Conservation (phyloP, 1,284 basidiomycete species). For the Austroboletus novae-zelandiae region DNA sequence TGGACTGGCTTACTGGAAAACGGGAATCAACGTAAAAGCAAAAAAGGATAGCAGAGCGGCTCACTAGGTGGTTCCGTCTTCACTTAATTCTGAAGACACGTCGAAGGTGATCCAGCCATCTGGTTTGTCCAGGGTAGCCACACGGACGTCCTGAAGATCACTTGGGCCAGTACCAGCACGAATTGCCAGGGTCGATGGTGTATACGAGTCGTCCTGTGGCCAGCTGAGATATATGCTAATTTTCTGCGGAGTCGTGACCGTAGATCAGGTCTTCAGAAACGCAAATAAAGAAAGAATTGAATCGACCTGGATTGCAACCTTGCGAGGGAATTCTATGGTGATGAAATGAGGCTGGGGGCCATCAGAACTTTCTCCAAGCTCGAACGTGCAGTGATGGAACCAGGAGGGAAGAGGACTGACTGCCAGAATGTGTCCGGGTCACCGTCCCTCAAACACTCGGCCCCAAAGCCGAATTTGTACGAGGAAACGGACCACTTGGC, state of each 20-base stretch:
- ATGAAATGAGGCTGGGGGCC: slow-evolving; percentile 97
- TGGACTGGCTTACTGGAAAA: slow-evolving; percentile 74
- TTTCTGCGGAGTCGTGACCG: slow-evolving; percentile 59
- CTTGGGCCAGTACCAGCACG: slow-evolving; percentile 89
- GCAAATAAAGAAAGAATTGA: background rate
- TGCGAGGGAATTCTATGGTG: slow-evolving; percentile 89
- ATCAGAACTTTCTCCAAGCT: slow-evolving; percentile 69
- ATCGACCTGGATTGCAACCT: slow-evolving; percentile 82
- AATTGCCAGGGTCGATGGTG: slow-evolving; percentile 87
- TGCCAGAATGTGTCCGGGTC: slow-evolving; percentile 98
- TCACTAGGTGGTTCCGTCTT: slow-evolving; percentile 74
- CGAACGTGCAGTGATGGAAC: background rate
- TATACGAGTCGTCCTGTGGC: slow-evolving; percentile 93
- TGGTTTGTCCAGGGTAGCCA: slow-evolving; percentile 83
- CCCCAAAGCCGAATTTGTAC: slow-evolving; percentile 95
- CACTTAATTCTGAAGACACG: slow-evolving; percentile 74
- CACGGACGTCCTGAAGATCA: slow-evolving; percentile 91
- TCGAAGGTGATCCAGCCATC: slow-evolving; percentile 95
- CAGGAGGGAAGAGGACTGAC: slow-evolving; percentile 51
- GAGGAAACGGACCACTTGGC: slow-evolving; percentile 98
- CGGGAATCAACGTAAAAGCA: background rate
- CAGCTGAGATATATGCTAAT: slow-evolving; percentile 88
- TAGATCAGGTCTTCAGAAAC: slow-evolving; percentile 1
- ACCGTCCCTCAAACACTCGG: slow-evolving; percentile 86
- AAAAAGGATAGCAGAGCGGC: slow-evolving; percentile 10